Evolutionary conservation across 495 filamentous ascomycete species (phyloP), one percentile per base, ranked within the genome.

Genomic region (Pyrenopolyporus hunteri): DNA sequence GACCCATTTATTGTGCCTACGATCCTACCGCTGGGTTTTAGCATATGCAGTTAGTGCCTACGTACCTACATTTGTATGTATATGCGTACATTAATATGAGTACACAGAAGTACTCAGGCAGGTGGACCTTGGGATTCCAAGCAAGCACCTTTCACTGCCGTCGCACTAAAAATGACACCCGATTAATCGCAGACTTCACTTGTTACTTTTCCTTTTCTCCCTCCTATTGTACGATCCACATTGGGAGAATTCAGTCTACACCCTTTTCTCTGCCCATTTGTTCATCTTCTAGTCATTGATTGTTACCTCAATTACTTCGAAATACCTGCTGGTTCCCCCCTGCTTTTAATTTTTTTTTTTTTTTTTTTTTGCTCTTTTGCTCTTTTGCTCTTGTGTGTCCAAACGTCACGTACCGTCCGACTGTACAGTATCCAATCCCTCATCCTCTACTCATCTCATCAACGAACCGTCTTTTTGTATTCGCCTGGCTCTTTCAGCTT

Each of bases 91-190:
- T 5, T 26, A 22, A 23, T 47, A 47, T 29, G 20, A 32, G 36
- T 57, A 48, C 31, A 20, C 43, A 31, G 13, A 50, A 25, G 20
- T 49, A 20, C 29, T 16, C 6, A 35, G 28, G 35, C 16, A 11
- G 25, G 54, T 57, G 54, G 54, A 28, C 55, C 54, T 53, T 31
- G 43, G 49, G 6, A 25, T 33, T 33, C 29, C 29, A 59, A 64
- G 58, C 58, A 62, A 54, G 55, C 55, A 55, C 43, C 49, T 55
- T 45, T 29, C 63, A 65, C 56, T 65, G 63, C 63, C 63, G 63
- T 65, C 63, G 63, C 63, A 65, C 63, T 65, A 65, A 65, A 65
- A 60, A 60, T 60, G 63, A 65, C 63, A 65, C 56, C 57, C 56
- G 63, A 65, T 65, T 60, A 60, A 65, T 65, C 63, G 63, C 63